Base-by-base conservation (phyloP, 2,329 filamentous ascomycete genomes). In the Phaeoacremonium minimum region DNA sequence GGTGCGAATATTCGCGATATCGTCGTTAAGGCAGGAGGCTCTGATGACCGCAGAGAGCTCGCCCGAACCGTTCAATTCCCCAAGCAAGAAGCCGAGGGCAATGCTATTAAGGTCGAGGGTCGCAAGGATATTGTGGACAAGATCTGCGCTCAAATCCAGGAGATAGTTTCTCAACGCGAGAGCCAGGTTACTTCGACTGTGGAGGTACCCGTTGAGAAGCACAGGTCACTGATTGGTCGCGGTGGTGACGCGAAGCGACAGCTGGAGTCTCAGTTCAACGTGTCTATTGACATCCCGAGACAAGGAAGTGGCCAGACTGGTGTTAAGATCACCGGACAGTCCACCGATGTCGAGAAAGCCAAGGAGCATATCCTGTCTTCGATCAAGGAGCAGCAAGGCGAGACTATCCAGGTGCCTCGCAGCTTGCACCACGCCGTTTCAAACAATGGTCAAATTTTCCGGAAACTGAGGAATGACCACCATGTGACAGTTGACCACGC, bases 21-120 rank as follows among this genome's bases (percentile, higher is more conserved):
- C 43, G 86, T 98, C 37, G 72, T 85, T 36, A 79, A 86, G 51
- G 90, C 93, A 32, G 94, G 93, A 44, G 94, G 93, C 8, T 89
- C 90, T 26, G 85, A 89, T 49, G 90, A 95, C 55, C 79, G 84
- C 44, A 82, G 86, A 28, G 83, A 86, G 44, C 78, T 93, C 50
- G 87, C 89, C 35, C 86, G 91, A 45, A 88, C 91, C 51, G 88
- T 98, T 42, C 89, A 91, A 59, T 97, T 98, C 71, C 93, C 93
- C 39, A 89, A 90, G 58, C 83, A 87, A 46, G 90, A 95, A 40
- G 78, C 83, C 35, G 83, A 85, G 42, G 88, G 86, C 30, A 87
- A 85, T 54, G 77, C 75, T 17, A 95, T 98, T 62, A 90, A 85
- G 57, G 72, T 98, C 6, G 90, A 96, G 63, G 93, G 93, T 18